Base-by-base conservation (phyloP, 176 grass and related monocot species). In the Ananas comosus region DNA sequence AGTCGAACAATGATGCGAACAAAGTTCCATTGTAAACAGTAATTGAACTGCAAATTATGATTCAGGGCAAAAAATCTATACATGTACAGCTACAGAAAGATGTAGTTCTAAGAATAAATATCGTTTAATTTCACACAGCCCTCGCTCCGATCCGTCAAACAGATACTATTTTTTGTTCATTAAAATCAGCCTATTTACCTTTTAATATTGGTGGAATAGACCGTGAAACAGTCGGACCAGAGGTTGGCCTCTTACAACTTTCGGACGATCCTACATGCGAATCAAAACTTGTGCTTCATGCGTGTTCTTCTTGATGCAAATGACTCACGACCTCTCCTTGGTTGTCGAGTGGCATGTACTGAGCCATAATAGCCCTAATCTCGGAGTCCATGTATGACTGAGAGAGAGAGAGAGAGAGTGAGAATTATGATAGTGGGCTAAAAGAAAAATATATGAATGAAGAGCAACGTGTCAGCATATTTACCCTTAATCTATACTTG, bases 401-500 rank as follows among this genome's bases (percentile, higher is more conserved):
- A 66, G 78, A 81, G 11, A 74, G 84, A 56, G 4, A 24, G 25
- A 27, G 61, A 59, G 2, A 61, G 1, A 5, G 21, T 18, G 0
- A 9, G 11, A 66, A 72, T 76, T 48, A 70, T 4, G 33, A 42
- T 42, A 6, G 33, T 42, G 33, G 33, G 33, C 33, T 4, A 6
- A 42, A 42, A 58, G 18, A 16, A 58, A 7, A 58, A 13, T n/a
- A 56, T 56, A n/a, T 56, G 52, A 56, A n/a, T 59, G 65, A 51
- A 71, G 51, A 65, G 51, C 17, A 48, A 4, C 65, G 50, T 3
- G 19, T 14, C 10, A 76, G 71, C 28, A 51, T 76, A 71, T 81
- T 85, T 87, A 91, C 88, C 81, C 81, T 84, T 77, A 91, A 72
- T 74, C 88, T 91, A 69, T 91, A 91, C 49, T 91, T 91, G 81